These are phyloP conservation scores for Dictyophora rubrovolvata DNA, from an alignment of 768 basidiomycete genomes.

Conservation along the genomic window DNA sequence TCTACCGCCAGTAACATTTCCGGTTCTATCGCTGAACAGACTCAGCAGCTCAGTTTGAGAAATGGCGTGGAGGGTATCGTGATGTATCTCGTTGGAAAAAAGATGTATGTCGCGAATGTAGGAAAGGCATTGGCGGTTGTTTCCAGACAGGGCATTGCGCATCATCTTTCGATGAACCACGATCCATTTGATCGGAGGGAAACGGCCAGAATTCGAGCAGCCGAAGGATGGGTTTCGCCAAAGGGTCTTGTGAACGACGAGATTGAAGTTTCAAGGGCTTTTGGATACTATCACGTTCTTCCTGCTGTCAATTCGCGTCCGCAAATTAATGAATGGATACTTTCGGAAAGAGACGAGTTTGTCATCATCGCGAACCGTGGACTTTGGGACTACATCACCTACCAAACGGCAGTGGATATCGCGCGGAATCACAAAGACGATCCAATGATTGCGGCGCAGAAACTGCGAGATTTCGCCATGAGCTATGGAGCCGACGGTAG, in stretches of 20 bases:
- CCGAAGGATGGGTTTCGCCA: constrained; percentile 92
- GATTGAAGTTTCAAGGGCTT: constrained; percentile 82
- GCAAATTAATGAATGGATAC: constrained; percentile 54
- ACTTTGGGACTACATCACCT: constrained; percentile 88
- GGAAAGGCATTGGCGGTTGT: constrained; percentile 85
- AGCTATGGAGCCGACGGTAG: constrained; percentile 91
- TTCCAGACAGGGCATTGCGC: constrained; percentile 63
- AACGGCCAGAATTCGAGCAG: constrained; percentile 75
- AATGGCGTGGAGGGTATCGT: constrained; percentile 81
- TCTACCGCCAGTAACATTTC: constrained; percentile 49
- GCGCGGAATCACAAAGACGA: constrained; percentile 54
- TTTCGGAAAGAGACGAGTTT: constrained; percentile 86
- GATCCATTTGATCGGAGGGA: constrained; percentile 84
- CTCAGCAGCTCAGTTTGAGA: constrained; percentile 34
- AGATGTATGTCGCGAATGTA: constrained; percentile 80
- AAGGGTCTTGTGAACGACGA: constrained; percentile 88
- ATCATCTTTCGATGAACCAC: constrained; percentile 69
- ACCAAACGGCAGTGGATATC: constrained; percentile 94
- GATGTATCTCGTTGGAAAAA: constrained; percentile 71
- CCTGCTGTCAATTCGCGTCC: constrained; percentile 89
- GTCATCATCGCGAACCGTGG: constrained; percentile 91
- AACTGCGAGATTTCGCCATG: constrained; percentile 91
- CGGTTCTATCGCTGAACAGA: constrained; percentile 28
- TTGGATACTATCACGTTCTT: constrained; percentile 84
- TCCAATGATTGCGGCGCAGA: constrained; percentile 90